phyloP scores from a whole-genome alignment of 768 basidiomycete genomes.

The Lentinula lateritia region DNA sequence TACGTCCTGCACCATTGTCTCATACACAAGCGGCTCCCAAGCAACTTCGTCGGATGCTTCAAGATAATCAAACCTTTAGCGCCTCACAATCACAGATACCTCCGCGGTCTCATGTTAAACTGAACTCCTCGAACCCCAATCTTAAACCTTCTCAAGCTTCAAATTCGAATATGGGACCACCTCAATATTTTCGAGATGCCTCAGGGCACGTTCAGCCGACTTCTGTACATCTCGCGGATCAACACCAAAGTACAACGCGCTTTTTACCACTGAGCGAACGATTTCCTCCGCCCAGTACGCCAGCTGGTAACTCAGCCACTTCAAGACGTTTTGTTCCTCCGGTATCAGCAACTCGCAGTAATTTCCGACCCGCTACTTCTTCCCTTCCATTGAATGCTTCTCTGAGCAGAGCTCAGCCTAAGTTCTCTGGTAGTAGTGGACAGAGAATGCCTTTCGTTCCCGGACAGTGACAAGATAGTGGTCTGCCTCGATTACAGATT shows the following conservation, averaged over 20 bases:
- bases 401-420: slow-evolving; percentile 16
- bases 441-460: slow-evolving; percentile 55
- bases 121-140: slow-evolving; percentile 14
- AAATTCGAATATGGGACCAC: slow-evolving; percentile 43
- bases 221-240: slow-evolving; percentile 1
- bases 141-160: slow-evolving; percentile 9
- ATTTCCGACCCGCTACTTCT: slow-evolving; percentile 12
- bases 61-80: slow-evolving; percentile 18
- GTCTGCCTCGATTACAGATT: not conserved
- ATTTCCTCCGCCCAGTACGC: not conserved
- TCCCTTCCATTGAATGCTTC: slow-evolving; percentile 19
- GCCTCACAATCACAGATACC: slow-evolving; percentile 8
- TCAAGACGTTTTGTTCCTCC: slow-evolving; percentile 21
- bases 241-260: slow-evolving; percentile 19
- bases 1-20: slow-evolving; percentile 26
- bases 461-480: slow-evolving; percentile 10
- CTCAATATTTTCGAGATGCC: slow-evolving; percentile 41
- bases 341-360: slow-evolving; percentile 10
- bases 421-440: slow-evolving; percentile 20
- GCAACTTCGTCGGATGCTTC: slow-evolving; percentile 29
- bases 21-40: slow-evolving; percentile 37
- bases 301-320: not conserved
- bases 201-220: slow-evolving; percentile 19
- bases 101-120: slow-evolving; percentile 19
- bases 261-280: slow-evolving; percentile 19